Evolutionary conservation across 805 yeast genomes (phyloP).

Genomic region (Candida qinlingensis): DNA sequence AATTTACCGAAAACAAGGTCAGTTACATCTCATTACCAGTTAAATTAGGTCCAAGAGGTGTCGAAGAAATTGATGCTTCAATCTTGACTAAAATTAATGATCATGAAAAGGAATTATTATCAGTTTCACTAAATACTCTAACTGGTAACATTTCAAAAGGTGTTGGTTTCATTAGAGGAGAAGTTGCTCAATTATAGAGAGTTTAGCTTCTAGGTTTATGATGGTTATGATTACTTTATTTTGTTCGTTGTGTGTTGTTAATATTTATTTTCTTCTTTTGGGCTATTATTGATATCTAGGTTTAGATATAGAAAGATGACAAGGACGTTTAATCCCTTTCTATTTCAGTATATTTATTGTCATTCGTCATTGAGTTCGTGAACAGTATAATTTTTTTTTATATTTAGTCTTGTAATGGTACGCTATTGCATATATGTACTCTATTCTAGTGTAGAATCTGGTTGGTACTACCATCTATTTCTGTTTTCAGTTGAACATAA

Average conservation of each 20-base stretch:
- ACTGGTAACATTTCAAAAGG: slow-evolving; percentile 22
- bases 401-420: too few relatives aligned
- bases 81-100: slow-evolving; percentile 17
- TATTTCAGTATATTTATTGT: too few relatives aligned
- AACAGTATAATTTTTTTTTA: too few relatives aligned
- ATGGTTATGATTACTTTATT: not conserved
- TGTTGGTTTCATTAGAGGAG: slow-evolving; percentile 21
- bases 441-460: too few relatives aligned
- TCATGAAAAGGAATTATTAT: slow-evolving; percentile 21
- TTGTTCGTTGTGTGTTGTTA: too few relatives aligned
- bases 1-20: slow-evolving; percentile 4
- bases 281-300: not conserved
- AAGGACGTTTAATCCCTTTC: too few relatives aligned
- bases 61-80: slow-evolving; percentile 17
- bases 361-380: too few relatives aligned
- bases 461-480: too few relatives aligned
- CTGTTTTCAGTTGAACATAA: too few relatives aligned
- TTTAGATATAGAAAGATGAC: not conserved
- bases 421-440: too few relatives aligned
- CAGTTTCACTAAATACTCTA: slow-evolving; percentile 18
- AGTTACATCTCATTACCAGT: slow-evolving; percentile 23
- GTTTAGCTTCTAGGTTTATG: not conserved
- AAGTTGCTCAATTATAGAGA: slow-evolving; percentile 1
- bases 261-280: not conserved
- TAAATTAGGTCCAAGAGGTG: slow-evolving; percentile 19